A percentile compares a stretch with the other conserved stretches of the same genome.
phyloP scores from a whole-genome alignment of 1,139 yeast genomes.

The Blastobotrys raffinosifermentans region DNA sequence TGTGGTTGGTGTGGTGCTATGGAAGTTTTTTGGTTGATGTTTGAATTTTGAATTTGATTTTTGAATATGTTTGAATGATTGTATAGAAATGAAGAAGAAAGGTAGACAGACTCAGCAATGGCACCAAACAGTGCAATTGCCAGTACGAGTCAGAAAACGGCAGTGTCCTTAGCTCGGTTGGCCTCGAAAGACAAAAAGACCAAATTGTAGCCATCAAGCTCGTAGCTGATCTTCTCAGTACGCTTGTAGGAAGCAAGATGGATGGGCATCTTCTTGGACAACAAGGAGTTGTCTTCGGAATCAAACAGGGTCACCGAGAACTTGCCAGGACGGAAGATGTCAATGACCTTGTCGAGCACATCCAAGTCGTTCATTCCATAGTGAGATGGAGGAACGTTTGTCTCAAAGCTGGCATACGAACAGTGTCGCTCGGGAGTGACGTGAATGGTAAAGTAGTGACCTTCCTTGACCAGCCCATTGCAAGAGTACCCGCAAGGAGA shows the following conservation, averaged over 20 bases:
- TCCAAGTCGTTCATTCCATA: conserved; percentile 43
- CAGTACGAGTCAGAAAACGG: conserved; percentile 6
- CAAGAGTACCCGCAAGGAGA: conserved; percentile 97
- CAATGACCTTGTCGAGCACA: conserved; percentile 50
- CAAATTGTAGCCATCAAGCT: conserved; percentile 52
- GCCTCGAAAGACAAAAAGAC: conserved; percentile 34
- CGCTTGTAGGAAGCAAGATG: conserved; percentile 49
- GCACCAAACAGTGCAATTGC: neutral
- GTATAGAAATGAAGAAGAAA: too few species aligned
- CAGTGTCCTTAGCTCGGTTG: conserved; percentile 8
- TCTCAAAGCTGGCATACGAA: conserved; percentile 95
- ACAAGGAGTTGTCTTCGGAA: conserved; percentile 16
- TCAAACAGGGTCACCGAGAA: conserved; percentile 69
- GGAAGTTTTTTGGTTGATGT: too few species aligned
- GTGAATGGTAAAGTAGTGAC: conserved; percentile 80
- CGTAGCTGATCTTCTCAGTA: conserved; percentile 66
- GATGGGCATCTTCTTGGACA: conserved; percentile 19
- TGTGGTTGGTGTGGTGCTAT: too few species aligned
- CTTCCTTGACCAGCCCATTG: conserved; percentile 59
- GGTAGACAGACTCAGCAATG: neutral
- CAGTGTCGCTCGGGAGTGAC: conserved; percentile 92
- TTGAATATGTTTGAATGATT: too few species aligned
- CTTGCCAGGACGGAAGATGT: conserved; percentile 66
- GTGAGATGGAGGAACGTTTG: conserved; percentile 58
- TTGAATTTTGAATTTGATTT: too few species aligned